Percentiles rank a stretch among this genome's conserved stretches.
Conservation (phyloP, 176 grass and related monocot species). For the Olyra latifolia region DNA sequence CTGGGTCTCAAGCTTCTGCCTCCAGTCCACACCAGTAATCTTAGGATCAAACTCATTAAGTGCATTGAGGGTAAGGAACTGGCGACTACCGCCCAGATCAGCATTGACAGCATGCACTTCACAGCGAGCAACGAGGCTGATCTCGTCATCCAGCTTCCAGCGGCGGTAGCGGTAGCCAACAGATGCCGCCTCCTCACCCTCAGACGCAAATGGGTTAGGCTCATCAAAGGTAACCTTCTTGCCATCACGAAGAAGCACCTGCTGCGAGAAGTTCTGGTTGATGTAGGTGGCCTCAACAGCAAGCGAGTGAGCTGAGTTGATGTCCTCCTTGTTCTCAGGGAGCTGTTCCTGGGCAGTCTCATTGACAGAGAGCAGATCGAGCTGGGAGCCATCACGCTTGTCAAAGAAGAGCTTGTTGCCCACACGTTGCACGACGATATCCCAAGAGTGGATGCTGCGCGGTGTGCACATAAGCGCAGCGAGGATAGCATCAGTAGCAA, state of each 20-base stretch:
- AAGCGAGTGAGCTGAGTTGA: slow-evolving; percentile 65
- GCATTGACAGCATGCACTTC: slow-evolving; percentile 58
- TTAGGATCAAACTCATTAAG: slow-evolving; percentile 89
- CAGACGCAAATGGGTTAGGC: slow-evolving; percentile 72
- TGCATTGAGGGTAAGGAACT: slow-evolving; percentile 69
- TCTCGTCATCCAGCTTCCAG: slow-evolving; percentile 79
- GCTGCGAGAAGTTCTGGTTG: slow-evolving; percentile 91
- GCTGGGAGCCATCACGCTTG: slow-evolving; percentile 81
- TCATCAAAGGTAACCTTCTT: slow-evolving; percentile 86
- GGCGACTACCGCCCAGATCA: slow-evolving; percentile 53
- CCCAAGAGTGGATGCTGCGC: slow-evolving; percentile 69
- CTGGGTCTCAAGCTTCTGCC: slow-evolving; percentile 84
- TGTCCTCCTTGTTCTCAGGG: slow-evolving; percentile 78
- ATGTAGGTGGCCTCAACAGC: slow-evolving; percentile 85
- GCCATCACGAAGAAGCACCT: slow-evolving; percentile 56
- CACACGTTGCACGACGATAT: slow-evolving; percentile 79
- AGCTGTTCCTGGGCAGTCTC: slow-evolving; percentile 82
- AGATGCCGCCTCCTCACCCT: slow-evolving; percentile 63
- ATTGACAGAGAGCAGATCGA: slow-evolving; percentile 75
- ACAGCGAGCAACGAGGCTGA: slow-evolving; percentile 70
- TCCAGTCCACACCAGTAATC: slow-evolving; percentile 81
- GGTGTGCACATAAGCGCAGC: slow-evolving; percentile 78
- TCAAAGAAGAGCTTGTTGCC: slow-evolving; percentile 93
- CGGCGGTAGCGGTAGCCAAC: slow-evolving; percentile 76
- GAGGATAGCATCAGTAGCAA: slow-evolving; percentile 79